Conservation (phyloP, 2,329 filamentous ascomycete species). For the Elsinoe batatas region DNA sequence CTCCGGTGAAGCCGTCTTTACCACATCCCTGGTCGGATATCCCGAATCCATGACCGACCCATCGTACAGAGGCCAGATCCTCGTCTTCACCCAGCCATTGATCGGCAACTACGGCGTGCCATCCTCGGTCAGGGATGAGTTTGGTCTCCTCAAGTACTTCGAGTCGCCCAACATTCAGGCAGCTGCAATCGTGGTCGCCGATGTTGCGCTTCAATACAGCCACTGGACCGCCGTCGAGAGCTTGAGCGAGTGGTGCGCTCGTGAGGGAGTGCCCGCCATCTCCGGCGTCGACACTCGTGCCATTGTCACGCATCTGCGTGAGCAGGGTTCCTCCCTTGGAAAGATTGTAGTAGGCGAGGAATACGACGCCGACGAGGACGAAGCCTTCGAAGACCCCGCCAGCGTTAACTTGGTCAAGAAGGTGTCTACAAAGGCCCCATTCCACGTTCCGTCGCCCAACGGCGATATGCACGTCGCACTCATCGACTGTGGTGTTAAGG, state of each 20-base stretch:
- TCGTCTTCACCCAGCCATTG: slow-evolving; percentile 95
- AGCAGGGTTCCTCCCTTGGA: slow-evolving; percentile 92
- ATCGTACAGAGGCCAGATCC: slow-evolving; percentile 74
- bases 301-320: slow-evolving; percentile 90
- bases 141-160: slow-evolving; percentile 91
- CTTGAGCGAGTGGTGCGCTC: slow-evolving; percentile 84
- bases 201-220: slow-evolving; percentile 87
- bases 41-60: slow-evolving; percentile 74
- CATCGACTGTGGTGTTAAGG: slow-evolving; percentile 97
- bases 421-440: slow-evolving; percentile 96
- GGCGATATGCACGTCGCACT: slow-evolving; percentile 85
- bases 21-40: slow-evolving; percentile 93
- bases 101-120: slow-evolving; percentile 99
- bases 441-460: slow-evolving; percentile 78
- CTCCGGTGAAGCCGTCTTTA: slow-evolving; percentile 97
- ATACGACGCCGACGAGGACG: slow-evolving; percentile 96
- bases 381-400: slow-evolving; percentile 87
- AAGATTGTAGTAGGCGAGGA: slow-evolving; percentile 92
- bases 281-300: slow-evolving; percentile 94
- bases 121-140: slow-evolving; percentile 71
- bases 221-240: slow-evolving; percentile 98
- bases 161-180: slow-evolving; percentile 97
- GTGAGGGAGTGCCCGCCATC: slow-evolving; percentile 91
- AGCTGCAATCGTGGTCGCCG: slow-evolving; percentile 87
- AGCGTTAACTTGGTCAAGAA: slow-evolving; percentile 94